A percentile compares a stretch with the other conserved stretches of the same genome.
These are phyloP conservation scores for Zygnema cylindricum DNA, from an alignment of 139 green algal genomes.

Conservation along the genomic window DNA sequence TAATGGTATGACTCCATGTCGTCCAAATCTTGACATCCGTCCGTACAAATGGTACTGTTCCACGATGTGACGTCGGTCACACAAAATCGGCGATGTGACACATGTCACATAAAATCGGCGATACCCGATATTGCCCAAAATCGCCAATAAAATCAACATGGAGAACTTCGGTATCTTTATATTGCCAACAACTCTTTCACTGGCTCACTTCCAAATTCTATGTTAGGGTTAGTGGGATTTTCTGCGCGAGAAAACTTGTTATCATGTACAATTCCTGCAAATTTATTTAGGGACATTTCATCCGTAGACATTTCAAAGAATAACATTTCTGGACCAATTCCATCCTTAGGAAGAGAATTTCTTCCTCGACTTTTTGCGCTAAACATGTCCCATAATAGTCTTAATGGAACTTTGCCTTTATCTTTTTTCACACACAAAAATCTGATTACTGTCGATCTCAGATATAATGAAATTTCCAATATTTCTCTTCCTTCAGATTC, in stretches of 20 bases:
- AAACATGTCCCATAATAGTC: neutral
- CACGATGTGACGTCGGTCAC: too few species aligned
- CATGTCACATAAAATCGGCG: too few species aligned
- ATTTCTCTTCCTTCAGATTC: neutral
- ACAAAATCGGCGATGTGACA: too few species aligned
- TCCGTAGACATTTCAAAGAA: slow-evolving; percentile 22
- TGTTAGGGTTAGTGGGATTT: too few species aligned
- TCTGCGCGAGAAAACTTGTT: neutral
- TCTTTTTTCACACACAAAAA: neutral
- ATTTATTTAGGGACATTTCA: neutral
- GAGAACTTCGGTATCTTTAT: too few species aligned
- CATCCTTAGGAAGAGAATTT: neutral
- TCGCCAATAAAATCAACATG: too few species aligned
- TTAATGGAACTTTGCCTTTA: slow-evolving; percentile 9
- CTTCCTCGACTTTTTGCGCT: neutral
- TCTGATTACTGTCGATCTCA: neutral
- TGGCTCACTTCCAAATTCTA: too few species aligned
- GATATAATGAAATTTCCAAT: neutral
- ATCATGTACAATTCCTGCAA: neutral
- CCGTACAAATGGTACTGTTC: too few species aligned
- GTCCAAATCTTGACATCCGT: too few species aligned
- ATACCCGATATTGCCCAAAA: too few species aligned
- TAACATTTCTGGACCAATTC: slow-evolving; percentile 25
- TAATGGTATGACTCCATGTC: too few species aligned
- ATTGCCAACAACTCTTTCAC: too few species aligned